These are phyloP conservation scores for Lithohypha guttulata DNA, from an alignment of 2,329 filamentous ascomycete genomes.

Conservation along the genomic window DNA sequence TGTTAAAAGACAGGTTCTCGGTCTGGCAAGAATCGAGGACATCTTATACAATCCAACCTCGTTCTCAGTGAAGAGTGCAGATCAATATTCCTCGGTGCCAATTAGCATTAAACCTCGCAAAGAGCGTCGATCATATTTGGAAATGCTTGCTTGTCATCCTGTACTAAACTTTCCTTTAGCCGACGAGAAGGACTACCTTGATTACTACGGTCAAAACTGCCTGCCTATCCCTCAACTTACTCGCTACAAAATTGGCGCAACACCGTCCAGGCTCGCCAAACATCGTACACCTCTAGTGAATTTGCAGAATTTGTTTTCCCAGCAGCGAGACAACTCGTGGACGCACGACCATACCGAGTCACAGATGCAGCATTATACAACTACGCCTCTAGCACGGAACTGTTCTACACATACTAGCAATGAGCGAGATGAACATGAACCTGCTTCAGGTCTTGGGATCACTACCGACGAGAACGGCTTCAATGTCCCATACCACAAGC, in stretches of 20 bases:
- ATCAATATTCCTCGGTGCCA: not conserved
- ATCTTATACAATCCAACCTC: not conserved
- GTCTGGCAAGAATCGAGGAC: not conserved
- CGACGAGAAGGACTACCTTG: not conserved
- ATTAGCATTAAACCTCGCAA: not conserved
- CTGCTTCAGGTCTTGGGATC: conserved; percentile 6
- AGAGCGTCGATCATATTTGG: too few relatives aligned
- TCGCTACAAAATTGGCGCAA: too few relatives aligned
- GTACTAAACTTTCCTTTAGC: not conserved
- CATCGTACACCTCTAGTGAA: not conserved
- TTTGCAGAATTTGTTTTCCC: not conserved
- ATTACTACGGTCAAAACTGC: not conserved
- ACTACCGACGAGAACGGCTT: conserved; percentile 4
- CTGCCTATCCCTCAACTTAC: not conserved
- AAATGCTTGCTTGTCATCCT: not conserved
- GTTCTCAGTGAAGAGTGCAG: not conserved
- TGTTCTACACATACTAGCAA: not conserved
- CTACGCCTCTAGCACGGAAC: too few relatives aligned
- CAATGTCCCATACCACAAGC: not conserved
- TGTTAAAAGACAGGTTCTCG: not conserved
- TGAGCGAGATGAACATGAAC: not conserved
- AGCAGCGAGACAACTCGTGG: not conserved
- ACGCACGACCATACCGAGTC: not conserved
- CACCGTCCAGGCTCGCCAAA: not conserved
- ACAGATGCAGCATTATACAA: too few relatives aligned